Evolutionary conservation across 2,329 filamentous ascomycete genomes (phyloP).

Genomic region (Claviceps pazoutovae): DNA sequence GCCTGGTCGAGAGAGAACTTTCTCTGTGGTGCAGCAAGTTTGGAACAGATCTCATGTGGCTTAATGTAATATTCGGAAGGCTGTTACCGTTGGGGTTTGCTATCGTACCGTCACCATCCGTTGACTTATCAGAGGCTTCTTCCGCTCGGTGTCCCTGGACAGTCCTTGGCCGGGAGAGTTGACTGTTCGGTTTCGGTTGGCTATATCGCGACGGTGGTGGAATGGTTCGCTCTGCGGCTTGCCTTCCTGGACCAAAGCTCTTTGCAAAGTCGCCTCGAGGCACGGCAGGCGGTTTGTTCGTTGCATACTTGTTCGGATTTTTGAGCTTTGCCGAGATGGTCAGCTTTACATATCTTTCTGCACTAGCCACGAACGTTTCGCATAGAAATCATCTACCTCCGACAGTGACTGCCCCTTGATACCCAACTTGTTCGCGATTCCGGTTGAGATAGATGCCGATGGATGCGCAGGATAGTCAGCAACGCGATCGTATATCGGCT

Average conservation of each 20-base stretch:
- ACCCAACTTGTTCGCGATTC: conserved; percentile 23
- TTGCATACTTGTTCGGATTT: conserved; percentile 26
- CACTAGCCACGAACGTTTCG: not conserved
- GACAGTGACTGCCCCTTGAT: conserved; percentile 29
- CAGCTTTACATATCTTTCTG: not conserved
- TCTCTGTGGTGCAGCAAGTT: conserved; percentile 22
- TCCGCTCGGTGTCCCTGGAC: conserved; percentile 27
- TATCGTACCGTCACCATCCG: conserved; percentile 23
- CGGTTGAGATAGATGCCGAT: conserved; percentile 16
- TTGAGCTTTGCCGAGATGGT: conserved; percentile 17
- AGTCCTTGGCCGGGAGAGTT: conserved; percentile 23
- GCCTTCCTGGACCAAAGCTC: conserved; percentile 42
- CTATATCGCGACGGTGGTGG: conserved; percentile 36
- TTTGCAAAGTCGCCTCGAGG: conserved; percentile 37
- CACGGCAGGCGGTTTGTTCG: conserved; percentile 11
- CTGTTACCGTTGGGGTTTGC: conserved; percentile 6
- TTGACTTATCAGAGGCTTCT: conserved; percentile 22
- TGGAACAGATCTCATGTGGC: conserved; percentile 15
- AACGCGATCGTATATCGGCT: conserved; percentile 40
- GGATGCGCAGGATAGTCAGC: conserved; percentile 31
- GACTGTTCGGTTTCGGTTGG: conserved; percentile 29
- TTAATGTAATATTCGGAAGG: conserved; percentile 11
- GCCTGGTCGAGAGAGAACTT: conserved; percentile 27
- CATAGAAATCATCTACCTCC: not conserved
- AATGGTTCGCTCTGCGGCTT: conserved; percentile 34